phyloP scores from a whole-genome alignment of 306 rosid species.

The Trifolium dubium region DNA sequence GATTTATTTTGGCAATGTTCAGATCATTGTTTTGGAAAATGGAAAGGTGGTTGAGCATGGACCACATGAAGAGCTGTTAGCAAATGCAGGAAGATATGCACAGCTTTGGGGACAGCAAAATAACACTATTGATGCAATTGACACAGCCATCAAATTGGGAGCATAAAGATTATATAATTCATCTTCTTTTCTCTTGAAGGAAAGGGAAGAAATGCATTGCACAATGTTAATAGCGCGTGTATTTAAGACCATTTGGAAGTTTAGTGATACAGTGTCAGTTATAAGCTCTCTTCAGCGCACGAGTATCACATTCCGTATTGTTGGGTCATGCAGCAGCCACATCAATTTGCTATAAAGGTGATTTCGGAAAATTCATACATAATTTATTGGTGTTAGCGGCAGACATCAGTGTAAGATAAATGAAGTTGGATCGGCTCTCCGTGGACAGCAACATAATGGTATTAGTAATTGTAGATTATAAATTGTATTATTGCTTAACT shows the following conservation, averaged over 20 bases:
- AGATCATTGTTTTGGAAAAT: constrained; percentile 92
- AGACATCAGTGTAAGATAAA: not conserved
- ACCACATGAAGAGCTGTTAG: constrained; percentile 83
- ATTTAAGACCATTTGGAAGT: constrained; percentile 32
- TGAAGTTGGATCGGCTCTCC: constrained; percentile 2
- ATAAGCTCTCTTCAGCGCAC: constrained; percentile 17
- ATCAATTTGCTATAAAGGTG: not conserved
- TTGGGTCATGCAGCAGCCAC: not conserved
- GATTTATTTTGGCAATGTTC: constrained; percentile 34
- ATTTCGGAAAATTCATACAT: not conserved
- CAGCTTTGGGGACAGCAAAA: constrained; percentile 99
- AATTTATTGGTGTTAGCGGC: constrained; percentile 8
- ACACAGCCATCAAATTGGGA: constrained; percentile 61
- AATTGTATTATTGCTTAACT: constrained; percentile 19
- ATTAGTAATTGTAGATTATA: constrained; percentile 21
- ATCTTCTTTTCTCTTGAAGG: constrained; percentile 1
- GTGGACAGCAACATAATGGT: constrained; percentile 3
- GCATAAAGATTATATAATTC: constrained; percentile 39
- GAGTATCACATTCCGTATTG: constrained; percentile 5
- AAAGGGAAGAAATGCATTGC: not conserved
- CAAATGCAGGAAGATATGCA: constrained; percentile 88
- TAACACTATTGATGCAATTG: constrained; percentile 73
- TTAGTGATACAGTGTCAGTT: not conserved
- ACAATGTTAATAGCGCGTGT: constrained; percentile 19
- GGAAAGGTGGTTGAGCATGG: constrained; percentile 96